These are phyloP conservation scores for Pestalotiopsis sp. DNA, from an alignment of 2,329 filamentous ascomycete species.

Conservation along the genomic window DNA sequence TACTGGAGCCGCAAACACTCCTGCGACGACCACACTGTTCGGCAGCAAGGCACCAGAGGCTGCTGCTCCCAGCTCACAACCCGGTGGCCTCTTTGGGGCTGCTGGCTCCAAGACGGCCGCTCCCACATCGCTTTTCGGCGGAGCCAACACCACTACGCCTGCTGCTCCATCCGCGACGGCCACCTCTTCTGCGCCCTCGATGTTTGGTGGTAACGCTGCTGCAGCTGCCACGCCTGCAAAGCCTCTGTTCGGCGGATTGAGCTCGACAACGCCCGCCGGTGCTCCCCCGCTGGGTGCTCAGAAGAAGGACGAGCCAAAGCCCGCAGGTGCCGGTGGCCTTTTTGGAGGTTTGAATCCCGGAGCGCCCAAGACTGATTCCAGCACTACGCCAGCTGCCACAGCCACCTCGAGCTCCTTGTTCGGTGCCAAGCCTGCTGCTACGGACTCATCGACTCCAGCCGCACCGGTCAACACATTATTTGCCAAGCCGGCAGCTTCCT, in stretches of 20 bases:
- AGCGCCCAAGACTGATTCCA: not conserved
- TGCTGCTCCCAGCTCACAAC: constrained; percentile 21
- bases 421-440: constrained; percentile 24
- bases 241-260: constrained; percentile 42
- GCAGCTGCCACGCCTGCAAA: constrained; percentile 45
- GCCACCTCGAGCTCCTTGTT: constrained; percentile 20
- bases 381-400: not conserved
- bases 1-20: constrained; percentile 22
- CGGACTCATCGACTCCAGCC: constrained; percentile 8
- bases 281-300: constrained; percentile 44
- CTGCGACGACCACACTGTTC: constrained; percentile 27
- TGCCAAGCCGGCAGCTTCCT: not conserved
- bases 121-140: constrained; percentile 22
- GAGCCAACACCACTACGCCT: constrained; percentile 7
- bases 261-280: constrained; percentile 57
- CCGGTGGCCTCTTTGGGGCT: constrained; percentile 23
- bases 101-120: constrained; percentile 17
- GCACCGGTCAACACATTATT: constrained; percentile 14
- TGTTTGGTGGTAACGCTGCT: constrained; percentile 14
- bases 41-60: constrained; percentile 23
- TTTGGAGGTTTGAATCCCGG: constrained; percentile 29
- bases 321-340: constrained; percentile 19
- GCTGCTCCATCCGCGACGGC: constrained; percentile 23
- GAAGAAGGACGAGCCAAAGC: constrained; percentile 21
- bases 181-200: constrained; percentile 46